These are phyloP conservation scores for Dendrocalamus latiflorus DNA, from an alignment of 202 grass and related monocot species.

Conservation along the genomic window DNA sequence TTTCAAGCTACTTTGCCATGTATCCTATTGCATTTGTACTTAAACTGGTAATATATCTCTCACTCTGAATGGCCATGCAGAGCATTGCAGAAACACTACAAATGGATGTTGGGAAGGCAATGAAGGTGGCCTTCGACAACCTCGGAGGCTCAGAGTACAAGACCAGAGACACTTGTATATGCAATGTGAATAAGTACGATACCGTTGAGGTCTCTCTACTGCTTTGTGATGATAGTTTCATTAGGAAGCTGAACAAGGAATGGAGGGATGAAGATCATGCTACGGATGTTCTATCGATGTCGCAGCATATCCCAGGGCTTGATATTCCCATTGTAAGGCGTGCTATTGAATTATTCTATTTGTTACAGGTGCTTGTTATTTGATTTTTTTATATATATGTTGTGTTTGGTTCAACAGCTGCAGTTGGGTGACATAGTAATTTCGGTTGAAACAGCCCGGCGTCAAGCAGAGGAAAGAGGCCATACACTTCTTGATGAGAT, in stretches of 20 bases:
- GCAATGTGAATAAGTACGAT: slow-evolving; percentile 47
- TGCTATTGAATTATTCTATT: not conserved
- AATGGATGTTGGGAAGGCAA: slow-evolving; percentile 53
- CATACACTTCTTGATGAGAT: slow-evolving; percentile 79
- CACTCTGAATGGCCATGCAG: slow-evolving; percentile 32
- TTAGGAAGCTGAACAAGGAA: slow-evolving; percentile 77
- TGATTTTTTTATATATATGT: not conserved
- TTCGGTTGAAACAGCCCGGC: slow-evolving; percentile 69
- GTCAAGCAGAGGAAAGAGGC: slow-evolving; percentile 77
- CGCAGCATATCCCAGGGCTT: slow-evolving; percentile 68
- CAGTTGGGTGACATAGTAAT: slow-evolving; percentile 84
- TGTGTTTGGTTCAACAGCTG: slow-evolving; percentile 49
- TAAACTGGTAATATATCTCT: not conserved
- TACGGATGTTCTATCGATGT: slow-evolving; percentile 93
- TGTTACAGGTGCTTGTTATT: slow-evolving; percentile 1
- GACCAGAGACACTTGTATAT: slow-evolving; percentile 61
- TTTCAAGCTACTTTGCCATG: not conserved
- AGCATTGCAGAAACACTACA: slow-evolving; percentile 59
- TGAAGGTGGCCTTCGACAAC: slow-evolving; percentile 56
- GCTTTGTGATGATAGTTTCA: slow-evolving; percentile 77
- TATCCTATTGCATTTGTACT: not conserved
- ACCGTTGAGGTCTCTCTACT: slow-evolving; percentile 63
- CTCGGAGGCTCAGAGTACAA: slow-evolving; percentile 42
- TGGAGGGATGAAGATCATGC: slow-evolving; percentile 65
- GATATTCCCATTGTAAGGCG: slow-evolving; percentile 58